These are phyloP conservation scores for Ascosphaera aggregata DNA, from an alignment of 2,329 filamentous ascomycete species.

Conservation along the genomic window DNA sequence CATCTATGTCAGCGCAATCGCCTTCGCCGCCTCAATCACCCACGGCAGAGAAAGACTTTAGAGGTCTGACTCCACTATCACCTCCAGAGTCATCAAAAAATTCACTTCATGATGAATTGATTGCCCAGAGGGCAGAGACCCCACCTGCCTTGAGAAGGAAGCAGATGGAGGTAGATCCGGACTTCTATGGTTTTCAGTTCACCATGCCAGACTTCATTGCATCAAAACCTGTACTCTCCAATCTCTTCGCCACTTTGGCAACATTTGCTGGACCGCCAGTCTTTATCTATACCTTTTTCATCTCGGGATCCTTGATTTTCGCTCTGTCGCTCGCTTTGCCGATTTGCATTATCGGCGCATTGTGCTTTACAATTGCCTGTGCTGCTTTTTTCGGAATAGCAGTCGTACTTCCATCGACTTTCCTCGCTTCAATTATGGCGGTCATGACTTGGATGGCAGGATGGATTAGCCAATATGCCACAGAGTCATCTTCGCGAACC, in stretches of 20 bases:
- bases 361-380: constrained; percentile 1
- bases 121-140: neutral
- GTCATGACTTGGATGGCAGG: neutral
- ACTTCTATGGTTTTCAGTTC: neutral
- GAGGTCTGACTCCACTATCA: neutral
- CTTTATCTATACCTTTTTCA: neutral
- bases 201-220: neutral
- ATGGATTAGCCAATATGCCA: neutral
- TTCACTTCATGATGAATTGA: neutral
- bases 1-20: neutral
- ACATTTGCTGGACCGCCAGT: neutral
- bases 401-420: neutral
- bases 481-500: neutral
- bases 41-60: neutral
- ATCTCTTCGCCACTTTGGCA: neutral
- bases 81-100: neutral
- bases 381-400: neutral
- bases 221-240: neutral
- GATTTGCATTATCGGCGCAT: constrained; percentile 1
- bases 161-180: neutral
- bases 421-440: neutral
- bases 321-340: constrained; percentile 1
- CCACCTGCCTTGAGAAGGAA: neutral
- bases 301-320: neutral
- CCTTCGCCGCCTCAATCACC: neutral